These are phyloP conservation scores for Oryza brachyantha DNA, from an alignment of 176 grass and related monocot species.

Conservation along the genomic window DNA sequence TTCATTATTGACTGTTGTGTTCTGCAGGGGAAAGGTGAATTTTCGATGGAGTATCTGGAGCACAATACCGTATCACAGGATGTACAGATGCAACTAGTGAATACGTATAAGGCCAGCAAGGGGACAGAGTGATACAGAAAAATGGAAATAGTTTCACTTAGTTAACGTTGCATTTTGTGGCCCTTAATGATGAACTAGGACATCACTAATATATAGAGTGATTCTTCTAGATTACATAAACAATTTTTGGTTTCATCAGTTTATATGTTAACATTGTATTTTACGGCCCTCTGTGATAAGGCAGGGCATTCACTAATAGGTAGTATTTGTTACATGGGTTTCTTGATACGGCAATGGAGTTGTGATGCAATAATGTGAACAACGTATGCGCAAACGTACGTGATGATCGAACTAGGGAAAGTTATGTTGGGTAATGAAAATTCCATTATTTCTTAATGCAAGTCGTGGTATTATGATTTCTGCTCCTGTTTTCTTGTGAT, in stretches of 20 bases:
- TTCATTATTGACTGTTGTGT: constrained; percentile 6
- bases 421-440: background rate
- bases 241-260: constrained; percentile 29
- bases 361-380: constrained; percentile 33
- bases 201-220: constrained; percentile 30
- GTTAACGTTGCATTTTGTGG: background rate
- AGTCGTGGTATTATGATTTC: too few species aligned
- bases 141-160: background rate
- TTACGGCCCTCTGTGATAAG: background rate
- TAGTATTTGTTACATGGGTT: constrained; percentile 6
- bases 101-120: constrained; percentile 65
- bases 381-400: background rate
- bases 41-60: constrained; percentile 98
- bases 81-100: constrained; percentile 83
- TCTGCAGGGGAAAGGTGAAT: constrained; percentile 90
- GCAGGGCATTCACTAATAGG: constrained; percentile 18
- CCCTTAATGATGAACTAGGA: background rate
- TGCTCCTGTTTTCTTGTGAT: too few species aligned
- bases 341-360: background rate
- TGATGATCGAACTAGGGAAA: background rate
- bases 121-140: constrained; percentile 45
- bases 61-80: constrained; percentile 82
- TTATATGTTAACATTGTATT: constrained; percentile 4
- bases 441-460: background rate
- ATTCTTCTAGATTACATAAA: constrained; percentile 18